Conservation (phyloP, 23 red algal genomes). For the Gracilariopsis chorda region DNA sequence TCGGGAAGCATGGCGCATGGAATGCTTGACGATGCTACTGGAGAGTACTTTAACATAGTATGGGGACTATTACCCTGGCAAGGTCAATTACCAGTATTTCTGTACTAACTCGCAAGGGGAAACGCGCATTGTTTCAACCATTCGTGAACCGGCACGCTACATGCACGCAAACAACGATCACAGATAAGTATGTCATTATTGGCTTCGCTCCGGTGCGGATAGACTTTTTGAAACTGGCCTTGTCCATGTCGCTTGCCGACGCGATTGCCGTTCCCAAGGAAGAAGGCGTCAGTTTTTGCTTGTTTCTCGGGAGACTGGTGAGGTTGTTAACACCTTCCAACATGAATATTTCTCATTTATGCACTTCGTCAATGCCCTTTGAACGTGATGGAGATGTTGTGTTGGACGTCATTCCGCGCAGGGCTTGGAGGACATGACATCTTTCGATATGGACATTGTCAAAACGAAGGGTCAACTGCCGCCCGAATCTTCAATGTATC, state of each 20-base stretch:
- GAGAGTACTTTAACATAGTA: slow-evolving; percentile 31
- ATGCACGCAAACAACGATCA: slow-evolving; percentile 12
- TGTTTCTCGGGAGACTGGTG: background rate
- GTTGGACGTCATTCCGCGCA: background rate
- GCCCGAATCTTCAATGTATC: background rate
- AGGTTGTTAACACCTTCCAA: slow-evolving; percentile 11
- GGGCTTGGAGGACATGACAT: background rate
- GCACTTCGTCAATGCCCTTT: slow-evolving; percentile 32
- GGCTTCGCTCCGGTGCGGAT: slow-evolving; percentile 11
- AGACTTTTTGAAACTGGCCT: background rate
- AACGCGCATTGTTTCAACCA: background rate
- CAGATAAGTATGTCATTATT: slow-evolving; percentile 39
- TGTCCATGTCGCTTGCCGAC: background rate
- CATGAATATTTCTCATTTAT: background rate
- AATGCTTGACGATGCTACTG: background rate
- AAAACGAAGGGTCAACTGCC: background rate
- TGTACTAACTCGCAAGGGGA: background rate
- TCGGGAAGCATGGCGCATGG: slow-evolving; percentile 5
- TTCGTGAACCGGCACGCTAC: slow-evolving; percentile 6
- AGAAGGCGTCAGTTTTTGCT: background rate
- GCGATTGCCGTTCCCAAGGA: background rate
- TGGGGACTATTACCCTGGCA: background rate
- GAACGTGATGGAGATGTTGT: slow-evolving; percentile 6
- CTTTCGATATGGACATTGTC: background rate
- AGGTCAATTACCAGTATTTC: slow-evolving; percentile 27